Evolutionary conservation across 805 yeast genomes (phyloP).

Genomic region (Dipodascus geniculatus): DNA sequence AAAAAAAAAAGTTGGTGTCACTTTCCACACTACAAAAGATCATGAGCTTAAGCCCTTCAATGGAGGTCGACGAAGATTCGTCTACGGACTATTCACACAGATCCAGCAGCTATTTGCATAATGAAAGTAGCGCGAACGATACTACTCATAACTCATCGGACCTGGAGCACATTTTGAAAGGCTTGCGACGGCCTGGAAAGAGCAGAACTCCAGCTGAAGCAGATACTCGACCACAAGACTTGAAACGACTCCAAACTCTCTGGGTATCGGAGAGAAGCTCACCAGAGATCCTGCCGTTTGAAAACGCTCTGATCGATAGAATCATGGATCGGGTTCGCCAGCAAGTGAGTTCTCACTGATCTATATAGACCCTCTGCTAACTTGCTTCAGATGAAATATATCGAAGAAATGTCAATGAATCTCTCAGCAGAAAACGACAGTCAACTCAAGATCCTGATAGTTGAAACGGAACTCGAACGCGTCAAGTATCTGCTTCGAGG

Average conservation of each 20-base stretch:
- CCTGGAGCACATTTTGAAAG: conserved; percentile 52
- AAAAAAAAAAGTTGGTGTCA: too few species aligned
- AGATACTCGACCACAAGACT: conserved; percentile 27
- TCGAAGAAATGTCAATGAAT: conserved; percentile 70
- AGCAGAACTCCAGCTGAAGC: conserved; percentile 5
- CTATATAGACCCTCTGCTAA: not conserved
- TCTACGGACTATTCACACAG: not conserved
- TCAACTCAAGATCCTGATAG: conserved; percentile 68
- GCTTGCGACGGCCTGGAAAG: conserved; percentile 32
- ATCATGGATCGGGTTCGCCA: conserved; percentile 47
- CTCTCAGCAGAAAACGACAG: conserved; percentile 41
- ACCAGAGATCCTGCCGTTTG: conserved; percentile 77
- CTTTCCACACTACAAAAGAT: not conserved
- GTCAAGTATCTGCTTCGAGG: conserved; percentile 71
- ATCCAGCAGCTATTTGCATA: not conserved
- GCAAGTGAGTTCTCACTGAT: conserved; percentile 13
- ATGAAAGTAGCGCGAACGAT: not conserved
- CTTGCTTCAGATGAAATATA: conserved; percentile 50
- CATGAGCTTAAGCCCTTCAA: not conserved
- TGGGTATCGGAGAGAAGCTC: conserved; percentile 82
- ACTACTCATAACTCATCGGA: not conserved
- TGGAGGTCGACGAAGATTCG: not conserved
- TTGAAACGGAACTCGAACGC: conserved; percentile 87
- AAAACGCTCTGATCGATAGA: conserved; percentile 44
- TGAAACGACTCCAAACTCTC: conserved; percentile 38